Conservation (phyloP, 495 filamentous ascomycete genomes). For the Tuber indicum region DNA sequence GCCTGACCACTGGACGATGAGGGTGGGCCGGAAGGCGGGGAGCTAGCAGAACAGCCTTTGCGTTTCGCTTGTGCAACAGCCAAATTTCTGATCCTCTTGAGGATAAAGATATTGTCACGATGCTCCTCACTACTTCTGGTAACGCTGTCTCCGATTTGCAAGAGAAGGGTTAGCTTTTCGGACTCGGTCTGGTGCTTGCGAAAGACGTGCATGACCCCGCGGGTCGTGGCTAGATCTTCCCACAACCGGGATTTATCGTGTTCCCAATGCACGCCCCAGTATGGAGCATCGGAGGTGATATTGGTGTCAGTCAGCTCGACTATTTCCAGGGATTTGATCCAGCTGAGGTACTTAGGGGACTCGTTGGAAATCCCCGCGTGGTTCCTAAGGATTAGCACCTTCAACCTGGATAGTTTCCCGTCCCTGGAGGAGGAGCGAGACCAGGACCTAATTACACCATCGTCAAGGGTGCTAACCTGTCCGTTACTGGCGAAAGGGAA, state of each 20-base stretch:
- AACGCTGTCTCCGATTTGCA: conserved; percentile 14
- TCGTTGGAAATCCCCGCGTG: conserved; percentile 22
- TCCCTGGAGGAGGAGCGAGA: conserved; percentile 25
- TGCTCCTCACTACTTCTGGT: background rate
- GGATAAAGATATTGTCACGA: background rate
- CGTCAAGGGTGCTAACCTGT: conserved; percentile 26
- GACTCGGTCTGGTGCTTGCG: background rate
- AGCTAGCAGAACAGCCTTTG: conserved; percentile 5
- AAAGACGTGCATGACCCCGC: background rate
- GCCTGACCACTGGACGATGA: background rate
- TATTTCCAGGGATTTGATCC: conserved; percentile 54
- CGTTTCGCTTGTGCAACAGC: conserved; percentile 14
- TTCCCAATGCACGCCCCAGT: conserved; percentile 41
- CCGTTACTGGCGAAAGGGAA: conserved; percentile 16
- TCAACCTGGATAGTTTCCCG: conserved; percentile 26
- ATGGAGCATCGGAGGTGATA: conserved; percentile 47
- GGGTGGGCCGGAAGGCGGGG: background rate
- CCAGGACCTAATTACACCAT: conserved; percentile 31
- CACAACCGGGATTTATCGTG: conserved; percentile 18
- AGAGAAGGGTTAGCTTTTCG: conserved; percentile 14
- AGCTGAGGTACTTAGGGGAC: conserved; percentile 27
- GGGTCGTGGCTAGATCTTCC: background rate
- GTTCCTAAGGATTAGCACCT: conserved; percentile 26
- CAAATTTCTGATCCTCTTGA: conserved; percentile 12
- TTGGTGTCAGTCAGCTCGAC: conserved; percentile 50